These are phyloP conservation scores for Solanum pimpinellifolium DNA, from an alignment of 257 asterid genomes.

Conservation along the genomic window DNA sequence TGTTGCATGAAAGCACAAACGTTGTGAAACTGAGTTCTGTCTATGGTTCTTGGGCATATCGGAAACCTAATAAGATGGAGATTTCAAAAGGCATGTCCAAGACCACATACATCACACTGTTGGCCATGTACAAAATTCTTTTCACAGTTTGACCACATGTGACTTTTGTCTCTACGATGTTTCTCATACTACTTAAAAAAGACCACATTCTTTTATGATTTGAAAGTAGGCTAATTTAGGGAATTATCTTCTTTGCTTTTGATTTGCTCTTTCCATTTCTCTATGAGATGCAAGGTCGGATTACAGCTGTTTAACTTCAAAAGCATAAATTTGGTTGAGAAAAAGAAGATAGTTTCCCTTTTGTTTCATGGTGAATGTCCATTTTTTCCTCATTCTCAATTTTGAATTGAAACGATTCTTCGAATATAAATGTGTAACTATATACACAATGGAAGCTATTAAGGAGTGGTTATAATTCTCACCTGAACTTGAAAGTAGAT, in stretches of 20 bases:
- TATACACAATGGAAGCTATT: not conserved
- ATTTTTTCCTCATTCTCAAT: not conserved
- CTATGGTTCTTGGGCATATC: not conserved
- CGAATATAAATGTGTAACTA: not conserved
- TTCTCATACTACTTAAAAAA: not conserved
- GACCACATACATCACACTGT: not conserved
- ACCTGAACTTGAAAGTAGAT: slow-evolving; percentile 97
- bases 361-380: not conserved
- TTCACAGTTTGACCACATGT: not conserved
- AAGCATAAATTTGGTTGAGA: not conserved
- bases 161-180: not conserved
- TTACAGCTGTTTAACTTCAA: not conserved
- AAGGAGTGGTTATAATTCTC: slow-evolving; percentile 3
- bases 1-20: not conserved
- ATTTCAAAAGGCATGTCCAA: not conserved
- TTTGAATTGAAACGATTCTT: not conserved
- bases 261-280: not conserved
- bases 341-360: not conserved
- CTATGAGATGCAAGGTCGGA: not conserved
- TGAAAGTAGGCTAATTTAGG: not conserved
- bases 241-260: not conserved
- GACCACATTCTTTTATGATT: not conserved
- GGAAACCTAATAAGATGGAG: not conserved
- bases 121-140: not conserved
- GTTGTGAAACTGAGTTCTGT: not conserved